Percentiles rank a stretch among this genome's conserved stretches.
Conservation (phyloP, 306 rosid species). For the Fagus crenata region DNA sequence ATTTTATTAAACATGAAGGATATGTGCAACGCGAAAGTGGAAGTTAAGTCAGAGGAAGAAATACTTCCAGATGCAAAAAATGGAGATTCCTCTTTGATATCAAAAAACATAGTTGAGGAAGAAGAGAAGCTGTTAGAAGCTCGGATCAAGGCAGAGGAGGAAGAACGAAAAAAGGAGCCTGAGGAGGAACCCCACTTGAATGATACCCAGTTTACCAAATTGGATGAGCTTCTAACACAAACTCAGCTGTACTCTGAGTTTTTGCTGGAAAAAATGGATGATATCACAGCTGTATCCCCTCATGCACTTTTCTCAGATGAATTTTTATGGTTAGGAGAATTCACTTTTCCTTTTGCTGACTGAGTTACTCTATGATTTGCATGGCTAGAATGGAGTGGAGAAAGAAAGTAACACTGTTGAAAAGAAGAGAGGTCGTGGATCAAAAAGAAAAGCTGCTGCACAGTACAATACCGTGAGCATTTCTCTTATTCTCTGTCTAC, state of each 20-base stretch:
- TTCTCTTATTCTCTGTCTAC: background rate
- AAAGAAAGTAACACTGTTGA: constrained; percentile 38
- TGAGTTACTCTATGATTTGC: constrained; percentile 26
- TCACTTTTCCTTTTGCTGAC: background rate
- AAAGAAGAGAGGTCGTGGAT: constrained; percentile 60
- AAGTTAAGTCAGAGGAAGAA: constrained; percentile 45
- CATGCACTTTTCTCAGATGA: constrained; percentile 16
- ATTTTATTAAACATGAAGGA: constrained; percentile 37
- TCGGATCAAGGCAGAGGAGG: constrained; percentile 62
- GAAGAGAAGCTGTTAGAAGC: constrained; percentile 61
- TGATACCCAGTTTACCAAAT: constrained; percentile 68
- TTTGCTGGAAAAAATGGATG: constrained; percentile 94
- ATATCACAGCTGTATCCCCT: constrained; percentile 59
- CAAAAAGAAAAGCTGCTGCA: constrained; percentile 66
- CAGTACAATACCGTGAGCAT: constrained; percentile 63
- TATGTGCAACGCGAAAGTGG: constrained; percentile 38
- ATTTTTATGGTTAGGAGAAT: background rate
- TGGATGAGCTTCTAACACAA: constrained; percentile 88
- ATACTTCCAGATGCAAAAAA: constrained; percentile 31
- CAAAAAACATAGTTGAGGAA: constrained; percentile 51
- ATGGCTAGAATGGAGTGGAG: constrained; percentile 56
- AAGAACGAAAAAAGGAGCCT: constrained; percentile 19
- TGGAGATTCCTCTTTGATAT: constrained; percentile 47
- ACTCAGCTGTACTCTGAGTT: constrained; percentile 81
- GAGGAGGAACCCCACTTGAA: constrained; percentile 42